These are phyloP conservation scores for Salvia sclarea DNA, from an alignment of 305 asterid genomes.

Conservation along the genomic window DNA sequence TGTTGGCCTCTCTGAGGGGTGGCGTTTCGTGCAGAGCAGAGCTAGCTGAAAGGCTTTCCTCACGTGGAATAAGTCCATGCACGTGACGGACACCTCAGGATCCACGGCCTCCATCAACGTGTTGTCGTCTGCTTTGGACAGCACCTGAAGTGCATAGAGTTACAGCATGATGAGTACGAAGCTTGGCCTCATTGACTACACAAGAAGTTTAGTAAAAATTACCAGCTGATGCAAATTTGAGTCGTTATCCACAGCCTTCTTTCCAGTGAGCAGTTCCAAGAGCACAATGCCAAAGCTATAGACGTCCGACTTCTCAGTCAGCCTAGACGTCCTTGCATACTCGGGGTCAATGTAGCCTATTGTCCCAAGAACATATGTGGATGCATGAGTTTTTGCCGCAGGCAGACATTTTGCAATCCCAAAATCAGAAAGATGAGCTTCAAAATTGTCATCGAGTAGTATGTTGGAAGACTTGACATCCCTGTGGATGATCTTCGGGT, in stretches of 20 bases:
- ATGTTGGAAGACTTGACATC: constrained; percentile 95
- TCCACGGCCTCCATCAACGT: constrained; percentile 94
- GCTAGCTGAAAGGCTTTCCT: constrained; percentile 89
- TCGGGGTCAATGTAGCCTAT: constrained; percentile 98
- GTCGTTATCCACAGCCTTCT: constrained; percentile 84
- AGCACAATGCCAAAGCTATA: constrained; percentile 96
- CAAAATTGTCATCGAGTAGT: constrained; percentile 77
- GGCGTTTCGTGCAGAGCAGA: constrained; percentile 74
- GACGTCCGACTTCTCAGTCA: constrained; percentile 93
- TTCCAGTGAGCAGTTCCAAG: constrained; percentile 91
- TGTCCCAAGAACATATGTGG: constrained; percentile 91
- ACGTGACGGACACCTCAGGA: constrained; percentile 84
- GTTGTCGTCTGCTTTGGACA: constrained; percentile 79
- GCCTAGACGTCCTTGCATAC: constrained; percentile 89
- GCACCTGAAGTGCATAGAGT: constrained; percentile 45
- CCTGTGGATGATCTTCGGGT: constrained; percentile 84
- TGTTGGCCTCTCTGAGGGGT: constrained; percentile 79
- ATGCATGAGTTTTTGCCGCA: constrained; percentile 76
- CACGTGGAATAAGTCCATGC: constrained; percentile 66
- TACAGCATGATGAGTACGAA: neutral
- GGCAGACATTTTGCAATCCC: constrained; percentile 85
- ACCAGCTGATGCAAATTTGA: constrained; percentile 93
- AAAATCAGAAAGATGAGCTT: constrained; percentile 92
- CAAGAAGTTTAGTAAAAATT: too few species aligned
- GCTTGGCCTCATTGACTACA: neutral